phyloP scores from a whole-genome alignment of 2,329 filamentous ascomycete genomes.

The Pseudogymnoascus sp. region DNA sequence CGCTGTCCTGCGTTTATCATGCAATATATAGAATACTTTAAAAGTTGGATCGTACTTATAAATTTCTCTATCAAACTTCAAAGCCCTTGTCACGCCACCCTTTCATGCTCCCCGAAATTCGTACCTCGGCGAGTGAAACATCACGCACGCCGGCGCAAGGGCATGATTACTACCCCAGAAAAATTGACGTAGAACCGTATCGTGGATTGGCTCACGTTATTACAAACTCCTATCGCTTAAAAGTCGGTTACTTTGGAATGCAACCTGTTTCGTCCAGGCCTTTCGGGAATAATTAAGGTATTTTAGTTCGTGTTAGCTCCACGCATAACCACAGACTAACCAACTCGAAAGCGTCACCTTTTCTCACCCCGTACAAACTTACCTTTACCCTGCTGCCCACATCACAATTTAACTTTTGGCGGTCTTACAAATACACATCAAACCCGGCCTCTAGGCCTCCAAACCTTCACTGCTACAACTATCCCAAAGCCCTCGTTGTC shows the following conservation, averaged over 20 bases:
- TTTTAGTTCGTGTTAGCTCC: constrained; percentile 6
- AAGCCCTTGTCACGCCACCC: not conserved
- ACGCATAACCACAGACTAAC: not conserved
- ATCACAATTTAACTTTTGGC: constrained; percentile 4
- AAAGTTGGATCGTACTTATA: not conserved
- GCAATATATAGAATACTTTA: not conserved
- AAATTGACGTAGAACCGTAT: not conserved
- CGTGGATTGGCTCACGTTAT: constrained; percentile 5
- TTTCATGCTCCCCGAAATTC: not conserved
- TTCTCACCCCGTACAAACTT: constrained; percentile 6
- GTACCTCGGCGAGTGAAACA: not conserved
- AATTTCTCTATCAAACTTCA: not conserved
- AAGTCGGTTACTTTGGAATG: not conserved
- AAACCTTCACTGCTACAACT: not conserved
- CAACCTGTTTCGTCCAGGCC: constrained; percentile 4
- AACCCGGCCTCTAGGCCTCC: not conserved
- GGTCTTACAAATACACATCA: constrained; percentile 3
- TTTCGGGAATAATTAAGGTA: constrained; percentile 6
- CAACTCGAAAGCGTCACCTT: constrained; percentile 4
- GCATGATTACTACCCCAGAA: not conserved
- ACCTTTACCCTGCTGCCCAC: constrained; percentile 6
- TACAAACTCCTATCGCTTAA: constrained; percentile 4
- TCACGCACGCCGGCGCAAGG: not conserved
- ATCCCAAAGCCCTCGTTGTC: not conserved
- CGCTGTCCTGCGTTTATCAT: not conserved